Evolutionary conservation across 2,329 filamentous ascomycete species (phyloP).

Genomic region (Colletotrichum eleusines): DNA sequence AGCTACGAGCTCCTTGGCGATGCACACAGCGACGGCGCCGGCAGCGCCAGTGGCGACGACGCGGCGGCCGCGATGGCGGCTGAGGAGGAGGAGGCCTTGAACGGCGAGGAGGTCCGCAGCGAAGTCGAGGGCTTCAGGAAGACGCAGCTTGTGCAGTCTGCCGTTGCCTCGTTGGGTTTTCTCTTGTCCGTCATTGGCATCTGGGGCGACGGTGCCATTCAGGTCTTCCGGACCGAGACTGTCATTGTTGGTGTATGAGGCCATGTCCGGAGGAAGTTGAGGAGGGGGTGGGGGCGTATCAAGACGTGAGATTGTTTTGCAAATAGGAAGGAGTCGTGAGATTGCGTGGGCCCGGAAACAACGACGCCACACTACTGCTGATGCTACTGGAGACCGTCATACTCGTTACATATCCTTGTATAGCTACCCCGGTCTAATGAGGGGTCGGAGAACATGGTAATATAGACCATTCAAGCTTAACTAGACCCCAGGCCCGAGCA

Average conservation of each 20-base stretch:
- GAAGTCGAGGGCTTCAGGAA: conserved; percentile 68
- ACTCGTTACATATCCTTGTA: conserved; percentile 36
- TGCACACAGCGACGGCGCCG: conserved; percentile 59
- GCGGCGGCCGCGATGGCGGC: conserved; percentile 49
- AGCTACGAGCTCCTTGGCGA: conserved; percentile 78
- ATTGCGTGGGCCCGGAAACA: conserved; percentile 29
- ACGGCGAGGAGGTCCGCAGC: conserved; percentile 72
- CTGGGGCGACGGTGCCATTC: conserved; percentile 70
- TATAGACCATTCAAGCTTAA: conserved; percentile 33
- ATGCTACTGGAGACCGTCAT: conserved; percentile 28
- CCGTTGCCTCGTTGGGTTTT: conserved; percentile 68
- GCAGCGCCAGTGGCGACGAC: conserved; percentile 63
- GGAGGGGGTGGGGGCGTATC: neutral
- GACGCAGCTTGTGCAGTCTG: conserved; percentile 66
- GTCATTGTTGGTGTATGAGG: conserved; percentile 40
- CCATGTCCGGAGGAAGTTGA: neutral
- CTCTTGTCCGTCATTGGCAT: conserved; percentile 72
- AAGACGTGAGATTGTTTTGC: conserved; percentile 1
- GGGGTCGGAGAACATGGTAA: conserved; percentile 27
- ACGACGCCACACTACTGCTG: conserved; percentile 19
- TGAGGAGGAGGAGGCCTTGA: conserved; percentile 61
- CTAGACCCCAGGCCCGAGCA: neutral
- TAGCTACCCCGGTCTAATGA: conserved; percentile 12
- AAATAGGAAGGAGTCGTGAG: conserved; percentile 29
- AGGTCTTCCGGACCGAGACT: conserved; percentile 43